Base-by-base conservation (phyloP, 495 filamentous ascomycete species). In the Hypoxylon crocopeplum region DNA sequence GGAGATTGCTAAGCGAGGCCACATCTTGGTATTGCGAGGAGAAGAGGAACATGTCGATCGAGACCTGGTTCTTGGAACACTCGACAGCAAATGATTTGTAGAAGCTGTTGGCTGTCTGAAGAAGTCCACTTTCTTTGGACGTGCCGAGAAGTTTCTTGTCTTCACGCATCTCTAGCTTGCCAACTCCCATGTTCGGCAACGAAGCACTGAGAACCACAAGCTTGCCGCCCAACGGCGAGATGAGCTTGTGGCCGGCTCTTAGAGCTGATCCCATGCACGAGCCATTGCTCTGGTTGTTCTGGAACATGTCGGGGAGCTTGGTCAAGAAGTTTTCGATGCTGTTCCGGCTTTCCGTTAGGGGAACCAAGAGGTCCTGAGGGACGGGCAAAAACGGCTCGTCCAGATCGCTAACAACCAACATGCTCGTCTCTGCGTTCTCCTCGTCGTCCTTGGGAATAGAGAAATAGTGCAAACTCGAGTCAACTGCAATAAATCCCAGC, bases 61-160 rank as follows among this genome's bases (percentile, higher is more conserved):
- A 98, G 7, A 98, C 93, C 71, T 98, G 94, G 56, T 93, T 93
- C 76, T 98, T 98, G 37, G 93, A 97, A 72, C 94, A 98, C 69
- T 98, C 94, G 5, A 98, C 95, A 1, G 94, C 94, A 71, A 98
- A 98, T 69, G 91, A 96, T 79, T 98, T 98, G 83, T 98, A 98
- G 73, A 98, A 98, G 59, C 89, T 88, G 76, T 88, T 96, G 10
- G 83, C 90, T 0, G 95, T 98, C 69, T 97, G 93, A 41, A 98
- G 78, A 24, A 98, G 80, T 48, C 79, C 78, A 62, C 83, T 90
- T 68, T 98, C 94, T 73, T 97, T 97, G 69, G 84, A 91, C 2
- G 94, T 98, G 53, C 94, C 94, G 4, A 98, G 83, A 13, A 96
- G 74, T 75, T 97, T 97, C 81, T 97, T 97, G 70, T 98, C 93